phyloP scores from a whole-genome alignment of 148 eudicot species.

The Cornus controversa region DNA sequence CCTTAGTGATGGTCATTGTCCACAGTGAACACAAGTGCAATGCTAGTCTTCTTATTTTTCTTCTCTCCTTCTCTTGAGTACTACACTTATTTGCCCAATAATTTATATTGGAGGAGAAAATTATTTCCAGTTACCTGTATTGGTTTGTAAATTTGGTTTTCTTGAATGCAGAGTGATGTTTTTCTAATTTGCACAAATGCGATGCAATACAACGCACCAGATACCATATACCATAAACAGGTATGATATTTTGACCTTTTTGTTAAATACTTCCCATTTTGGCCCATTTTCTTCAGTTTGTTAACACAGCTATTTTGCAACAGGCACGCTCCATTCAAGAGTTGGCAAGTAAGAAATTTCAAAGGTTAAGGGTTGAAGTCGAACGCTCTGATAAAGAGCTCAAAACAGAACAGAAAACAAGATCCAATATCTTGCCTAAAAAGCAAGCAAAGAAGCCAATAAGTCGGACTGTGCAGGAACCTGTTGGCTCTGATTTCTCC shows the following conservation, averaged over 20 bases:
- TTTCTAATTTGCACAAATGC: constrained; percentile 86
- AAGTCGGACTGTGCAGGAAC: constrained; percentile 45
- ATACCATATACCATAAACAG: constrained; percentile 83
- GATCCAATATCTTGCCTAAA: constrained; percentile 34
- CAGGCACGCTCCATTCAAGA: constrained; percentile 89
- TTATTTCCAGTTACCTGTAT: not conserved
- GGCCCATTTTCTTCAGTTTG: not conserved
- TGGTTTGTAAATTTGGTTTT: constrained; percentile 19
- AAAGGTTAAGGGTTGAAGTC: constrained; percentile 46
- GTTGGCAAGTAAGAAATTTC: constrained; percentile 73
- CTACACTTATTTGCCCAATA: not conserved
- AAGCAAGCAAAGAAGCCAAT: constrained; percentile 56
- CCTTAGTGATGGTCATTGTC: not conserved
- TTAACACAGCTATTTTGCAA: constrained; percentile 14
- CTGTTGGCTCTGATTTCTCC: constrained; percentile 68
- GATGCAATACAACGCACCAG: constrained; percentile 91
- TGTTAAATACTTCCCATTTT: not conserved
- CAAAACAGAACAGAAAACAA: constrained; percentile 51
- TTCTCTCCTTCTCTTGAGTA: not conserved
- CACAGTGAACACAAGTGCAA: not conserved
- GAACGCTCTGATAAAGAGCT: constrained; percentile 53
- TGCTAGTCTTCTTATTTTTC: not conserved
- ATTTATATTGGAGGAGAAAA: not conserved
- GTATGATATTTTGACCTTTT: constrained; percentile 25
- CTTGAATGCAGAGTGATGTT: constrained; percentile 71